A percentile compares a stretch with the other conserved stretches of the same genome.
phyloP scores from a whole-genome alignment of 78 protist species.

The Pelomyxa schiedti region DNA sequence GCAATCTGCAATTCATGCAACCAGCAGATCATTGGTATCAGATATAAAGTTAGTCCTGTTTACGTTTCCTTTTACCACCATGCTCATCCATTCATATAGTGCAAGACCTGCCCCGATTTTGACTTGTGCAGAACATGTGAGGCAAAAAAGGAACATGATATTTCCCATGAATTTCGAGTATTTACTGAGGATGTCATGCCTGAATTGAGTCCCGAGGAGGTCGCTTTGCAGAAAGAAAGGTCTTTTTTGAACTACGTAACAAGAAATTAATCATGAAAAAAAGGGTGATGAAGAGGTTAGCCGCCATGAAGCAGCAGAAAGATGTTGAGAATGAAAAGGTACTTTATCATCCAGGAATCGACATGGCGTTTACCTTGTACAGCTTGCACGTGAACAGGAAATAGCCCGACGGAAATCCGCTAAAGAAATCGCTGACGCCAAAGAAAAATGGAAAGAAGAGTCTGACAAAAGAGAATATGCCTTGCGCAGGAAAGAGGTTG shows the following conservation, averaged over 20 bases:
- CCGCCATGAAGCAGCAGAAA: constrained; percentile 22
- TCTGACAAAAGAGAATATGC: constrained; percentile 26
- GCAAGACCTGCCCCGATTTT: constrained; percentile 41
- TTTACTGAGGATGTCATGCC: constrained; percentile 21
- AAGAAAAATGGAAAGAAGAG: constrained; percentile 24
- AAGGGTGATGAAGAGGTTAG: too few species aligned
- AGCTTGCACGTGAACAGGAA: too few species aligned
- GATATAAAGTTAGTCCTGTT: too few species aligned
- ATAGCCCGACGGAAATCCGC: constrained; percentile 17
- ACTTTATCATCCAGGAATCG: too few species aligned
- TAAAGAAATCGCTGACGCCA: constrained; percentile 14
- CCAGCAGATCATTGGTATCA: constrained; percentile 34
- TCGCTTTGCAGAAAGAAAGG: not conserved
- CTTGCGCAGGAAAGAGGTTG: constrained; percentile 32
- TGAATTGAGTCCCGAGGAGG: constrained; percentile 32
- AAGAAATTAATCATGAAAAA: constrained; percentile 6
- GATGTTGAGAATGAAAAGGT: constrained; percentile 36
- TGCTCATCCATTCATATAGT: too few species aligned
- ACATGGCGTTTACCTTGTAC: too few species aligned
- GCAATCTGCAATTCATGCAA: constrained; percentile 44
- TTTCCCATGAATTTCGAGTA: constrained; percentile 21
- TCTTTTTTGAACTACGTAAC: too few species aligned
- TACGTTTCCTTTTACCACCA: too few species aligned
- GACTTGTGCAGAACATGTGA: constrained; percentile 40
- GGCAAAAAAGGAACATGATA: not conserved